phyloP scores from a whole-genome alignment of 2,329 filamentous ascomycete genomes.

The Pseudogymnoascus destructans region DNA sequence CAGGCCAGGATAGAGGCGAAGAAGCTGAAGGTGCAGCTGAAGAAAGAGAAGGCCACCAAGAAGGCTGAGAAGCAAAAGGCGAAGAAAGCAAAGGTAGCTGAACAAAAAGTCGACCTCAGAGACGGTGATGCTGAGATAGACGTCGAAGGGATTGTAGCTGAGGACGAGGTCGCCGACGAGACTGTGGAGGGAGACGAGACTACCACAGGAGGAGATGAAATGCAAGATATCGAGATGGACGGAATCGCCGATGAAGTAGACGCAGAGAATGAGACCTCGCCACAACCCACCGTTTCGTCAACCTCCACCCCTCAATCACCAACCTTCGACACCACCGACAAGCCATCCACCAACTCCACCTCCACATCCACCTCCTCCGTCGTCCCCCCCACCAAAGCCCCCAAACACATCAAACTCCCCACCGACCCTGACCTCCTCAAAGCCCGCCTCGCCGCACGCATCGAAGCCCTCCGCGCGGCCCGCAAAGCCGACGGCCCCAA shows the following conservation, averaged over 20 bases:
- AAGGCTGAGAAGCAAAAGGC: conserved; percentile 33
- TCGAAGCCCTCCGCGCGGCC: conserved; percentile 71
- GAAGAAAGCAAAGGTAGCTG: conserved; percentile 24
- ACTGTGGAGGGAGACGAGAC: conserved; percentile 19
- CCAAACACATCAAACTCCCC: conserved; percentile 54
- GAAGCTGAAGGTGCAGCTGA: conserved; percentile 24
- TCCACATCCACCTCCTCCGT: conserved; percentile 61
- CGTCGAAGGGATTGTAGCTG: conserved; percentile 11
- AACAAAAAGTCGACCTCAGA: conserved; percentile 26
- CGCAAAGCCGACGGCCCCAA: conserved; percentile 79
- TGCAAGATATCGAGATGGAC: conserved; percentile 34
- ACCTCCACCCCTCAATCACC: conserved; percentile 45
- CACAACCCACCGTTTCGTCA: conserved; percentile 25
- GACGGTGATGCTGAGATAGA: conserved; percentile 23
- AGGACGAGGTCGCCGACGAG: conserved; percentile 20
- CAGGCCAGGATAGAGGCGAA: conserved; percentile 20
- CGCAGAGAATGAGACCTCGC: conserved; percentile 26
- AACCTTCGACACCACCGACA: conserved; percentile 40
- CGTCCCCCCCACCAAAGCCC: conserved; percentile 44
- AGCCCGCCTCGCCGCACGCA: conserved; percentile 65
- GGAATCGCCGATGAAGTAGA: conserved; percentile 37
- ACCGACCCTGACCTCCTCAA: conserved; percentile 63
- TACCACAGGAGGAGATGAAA: conserved; percentile 23
- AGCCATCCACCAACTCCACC: conserved; percentile 35
- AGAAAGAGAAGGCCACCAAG: conserved; percentile 29